Base-by-base conservation (phyloP, 768 basidiomycete species). In the Ramaria sp. region DNA sequence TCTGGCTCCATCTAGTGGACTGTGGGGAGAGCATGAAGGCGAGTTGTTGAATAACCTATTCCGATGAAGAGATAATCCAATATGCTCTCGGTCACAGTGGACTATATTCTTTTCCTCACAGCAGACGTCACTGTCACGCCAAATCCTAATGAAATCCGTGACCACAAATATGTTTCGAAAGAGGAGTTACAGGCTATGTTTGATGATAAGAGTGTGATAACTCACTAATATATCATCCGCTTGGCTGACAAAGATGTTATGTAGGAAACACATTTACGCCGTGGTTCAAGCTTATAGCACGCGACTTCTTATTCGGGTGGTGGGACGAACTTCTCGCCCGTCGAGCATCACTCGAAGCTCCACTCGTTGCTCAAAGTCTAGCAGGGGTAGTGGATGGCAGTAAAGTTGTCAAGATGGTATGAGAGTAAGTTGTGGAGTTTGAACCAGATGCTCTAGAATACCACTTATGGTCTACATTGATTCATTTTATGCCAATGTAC, bases 11-110 rank as follows among this genome's bases (percentile, higher is more conserved):
- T 90, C 88, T 9, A 68, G 87, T 66, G 93, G 88, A 3, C 71
- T 85, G 63, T 98, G 96, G 96, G 96, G 96, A 42, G 96, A 99
- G 67, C 96, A 99, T 61, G 96, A 99, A 82, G 82, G 95, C 92
- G 65, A 54, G 73, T 64, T 24, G 24, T 32, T 13, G 30, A 12
- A 8, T 22, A 2, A 27, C 50, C 55, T 39, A n/a, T 18, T 30
- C 18, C 16, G 13, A 22, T 16, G 28, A 6, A 36, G 28, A 32
- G 5, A 16, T 37, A n/a, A n/a, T n/a, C n/a, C 16, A 37, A 10
- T 12, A 39, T 37, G 10, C 22, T 55, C n/a, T 56, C n/a, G 9
- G 48, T 20, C 48, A 18, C 61, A 99, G 96, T 99, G 58, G 96
- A 99, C 68, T 98, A 98, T 67, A 98, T 99, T 62, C 73, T 99